Percentiles rank a stretch among this genome's conserved stretches.
Conservation (phyloP, 1,139 yeast species). For the Saccharomyces hybrid region DNA sequence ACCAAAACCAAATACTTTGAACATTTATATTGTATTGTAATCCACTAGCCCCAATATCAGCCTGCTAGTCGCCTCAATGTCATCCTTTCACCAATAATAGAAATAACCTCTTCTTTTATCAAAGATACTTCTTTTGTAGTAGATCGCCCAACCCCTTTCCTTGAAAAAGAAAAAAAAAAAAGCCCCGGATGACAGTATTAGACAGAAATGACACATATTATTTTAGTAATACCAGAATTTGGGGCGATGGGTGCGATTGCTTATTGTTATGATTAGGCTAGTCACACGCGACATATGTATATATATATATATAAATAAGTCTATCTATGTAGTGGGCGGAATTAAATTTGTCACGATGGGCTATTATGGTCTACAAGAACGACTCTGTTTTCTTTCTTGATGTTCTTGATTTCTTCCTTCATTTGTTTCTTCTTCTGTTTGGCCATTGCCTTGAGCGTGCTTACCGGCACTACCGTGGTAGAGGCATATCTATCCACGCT, state of each 20-base stretch:
- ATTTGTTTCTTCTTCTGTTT: conserved; percentile 28
- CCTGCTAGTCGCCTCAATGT: background rate
- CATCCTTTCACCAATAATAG: background rate
- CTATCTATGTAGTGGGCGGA: background rate
- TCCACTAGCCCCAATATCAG: background rate
- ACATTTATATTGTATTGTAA: conserved; percentile 14
- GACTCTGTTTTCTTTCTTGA: conserved; percentile 23
- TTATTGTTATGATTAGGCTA: too few species aligned
- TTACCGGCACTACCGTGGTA: conserved; percentile 21
- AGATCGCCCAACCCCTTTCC: conserved; percentile 2
- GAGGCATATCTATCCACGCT: conserved; percentile 44
- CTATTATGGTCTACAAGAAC: conserved; percentile 5
- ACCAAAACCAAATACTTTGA: conserved; percentile 25
- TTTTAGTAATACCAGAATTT: background rate
- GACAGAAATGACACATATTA: background rate
- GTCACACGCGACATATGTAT: background rate
- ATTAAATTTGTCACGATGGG: background rate
- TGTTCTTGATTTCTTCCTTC: conserved; percentile 28
- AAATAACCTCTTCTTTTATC: background rate
- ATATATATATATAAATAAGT: background rate
- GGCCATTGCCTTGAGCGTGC: conserved; percentile 16
- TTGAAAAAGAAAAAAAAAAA: background rate
- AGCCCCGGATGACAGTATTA: background rate
- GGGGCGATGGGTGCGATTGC: too few species aligned
- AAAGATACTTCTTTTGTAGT: background rate